These are phyloP conservation scores for Alnus glutinosa DNA, from an alignment of 306 rosid genomes.

Conservation along the genomic window DNA sequence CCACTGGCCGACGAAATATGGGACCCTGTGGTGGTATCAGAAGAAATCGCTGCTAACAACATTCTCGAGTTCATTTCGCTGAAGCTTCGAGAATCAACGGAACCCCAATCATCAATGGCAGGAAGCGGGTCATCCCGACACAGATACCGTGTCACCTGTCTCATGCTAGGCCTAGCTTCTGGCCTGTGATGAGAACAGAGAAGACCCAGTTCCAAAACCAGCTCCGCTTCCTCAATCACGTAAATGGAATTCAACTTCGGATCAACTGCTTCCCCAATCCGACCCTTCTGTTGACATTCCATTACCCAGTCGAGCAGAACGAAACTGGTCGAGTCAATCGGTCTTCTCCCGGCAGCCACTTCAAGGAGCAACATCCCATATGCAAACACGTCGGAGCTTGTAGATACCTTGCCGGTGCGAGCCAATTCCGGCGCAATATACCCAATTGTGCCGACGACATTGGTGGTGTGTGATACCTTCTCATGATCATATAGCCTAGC, in stretches of 20 bases:
- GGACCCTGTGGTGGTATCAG: not conserved
- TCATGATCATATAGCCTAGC: conserved; percentile 68
- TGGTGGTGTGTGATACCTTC: conserved; percentile 59
- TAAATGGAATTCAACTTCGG: conserved; percentile 40
- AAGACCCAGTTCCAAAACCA: conserved; percentile 65
- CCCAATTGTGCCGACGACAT: conserved; percentile 79
- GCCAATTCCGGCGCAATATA: conserved; percentile 73
- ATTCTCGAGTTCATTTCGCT: conserved; percentile 27
- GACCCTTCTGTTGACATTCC: conserved; percentile 37
- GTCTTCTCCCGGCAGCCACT: conserved; percentile 56
- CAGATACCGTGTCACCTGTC: conserved; percentile 48
- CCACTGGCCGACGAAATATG: conserved; percentile 27
- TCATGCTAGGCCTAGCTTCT: conserved; percentile 64
- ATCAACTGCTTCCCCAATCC: conserved; percentile 43
- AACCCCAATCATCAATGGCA: conserved; percentile 36
- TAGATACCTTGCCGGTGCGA: conserved; percentile 59
- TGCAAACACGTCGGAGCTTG: conserved; percentile 61
- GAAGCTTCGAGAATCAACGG: conserved; percentile 15
- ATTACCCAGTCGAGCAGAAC: conserved; percentile 61
- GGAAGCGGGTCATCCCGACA: conserved; percentile 55
- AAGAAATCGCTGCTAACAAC: conserved; percentile 21
- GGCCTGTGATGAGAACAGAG: conserved; percentile 47
- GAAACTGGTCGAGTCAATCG: conserved; percentile 42
- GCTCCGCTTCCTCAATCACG: conserved; percentile 47
- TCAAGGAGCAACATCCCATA: conserved; percentile 71